phyloP scores from a whole-genome alignment of 441 rosid genomes.

The Brassica hybrid region DNA sequence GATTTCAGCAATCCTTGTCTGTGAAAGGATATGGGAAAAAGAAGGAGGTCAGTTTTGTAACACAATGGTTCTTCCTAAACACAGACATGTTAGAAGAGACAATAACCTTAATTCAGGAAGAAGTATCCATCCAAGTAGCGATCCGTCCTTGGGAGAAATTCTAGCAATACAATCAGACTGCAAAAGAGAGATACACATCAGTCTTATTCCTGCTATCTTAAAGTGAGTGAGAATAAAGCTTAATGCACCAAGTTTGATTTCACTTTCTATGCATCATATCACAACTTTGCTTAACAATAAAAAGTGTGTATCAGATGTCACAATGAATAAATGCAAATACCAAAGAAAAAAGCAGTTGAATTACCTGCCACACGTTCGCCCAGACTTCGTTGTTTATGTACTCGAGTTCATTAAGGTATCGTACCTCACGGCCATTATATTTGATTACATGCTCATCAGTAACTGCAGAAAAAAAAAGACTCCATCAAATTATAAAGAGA shows the following conservation, averaged over 20 bases:
- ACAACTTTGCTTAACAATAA: background rate
- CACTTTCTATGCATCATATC: conserved; percentile 10
- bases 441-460: conserved; percentile 55
- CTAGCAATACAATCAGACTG: conserved; percentile 97
- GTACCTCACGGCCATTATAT: conserved; percentile 66
- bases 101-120: conserved; percentile 76
- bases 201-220: background rate
- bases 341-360: background rate
- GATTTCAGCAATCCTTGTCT: conserved; percentile 68
- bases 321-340: background rate
- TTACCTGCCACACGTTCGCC: conserved; percentile 96
- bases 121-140: conserved; percentile 84
- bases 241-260: conserved; percentile 6
- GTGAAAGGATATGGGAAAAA: conserved; percentile 30
- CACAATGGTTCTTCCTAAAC: conserved; percentile 12
- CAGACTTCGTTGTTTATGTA: conserved; percentile 88
- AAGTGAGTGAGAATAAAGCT: background rate
- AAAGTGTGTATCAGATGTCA: background rate
- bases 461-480: conserved; percentile 54
- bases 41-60: conserved; percentile 1
- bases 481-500: background rate
- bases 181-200: conserved; percentile 23
- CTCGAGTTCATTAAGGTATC: conserved; percentile 87
- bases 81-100: conserved; percentile 20
- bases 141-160: conserved; percentile 79